A percentile compares a stretch with the other conserved stretches of the same genome.
phyloP scores from a whole-genome alignment of 805 yeast genomes.

The Nakazawaea ernobii region DNA sequence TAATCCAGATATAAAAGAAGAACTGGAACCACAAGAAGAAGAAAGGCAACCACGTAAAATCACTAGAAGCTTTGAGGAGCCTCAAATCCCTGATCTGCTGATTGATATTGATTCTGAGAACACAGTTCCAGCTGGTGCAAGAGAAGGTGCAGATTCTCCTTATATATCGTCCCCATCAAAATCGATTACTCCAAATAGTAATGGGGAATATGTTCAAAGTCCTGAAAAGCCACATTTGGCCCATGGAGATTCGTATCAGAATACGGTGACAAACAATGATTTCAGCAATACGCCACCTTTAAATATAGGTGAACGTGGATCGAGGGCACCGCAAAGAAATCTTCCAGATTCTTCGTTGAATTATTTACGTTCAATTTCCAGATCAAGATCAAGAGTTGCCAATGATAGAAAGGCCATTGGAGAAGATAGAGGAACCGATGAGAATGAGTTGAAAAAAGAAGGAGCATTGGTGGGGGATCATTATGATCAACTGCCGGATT shows the following conservation, averaged over 20 bases:
- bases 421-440: slow-evolving; percentile 16
- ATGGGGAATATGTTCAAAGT: slow-evolving; percentile 23
- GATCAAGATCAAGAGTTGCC: slow-evolving; percentile 53
- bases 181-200: slow-evolving; percentile 16
- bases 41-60: slow-evolving; percentile 11
- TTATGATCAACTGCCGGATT: slow-evolving; percentile 38
- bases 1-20: slow-evolving; percentile 8
- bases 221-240: slow-evolving; percentile 56
- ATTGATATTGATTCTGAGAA: slow-evolving; percentile 31
- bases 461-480: slow-evolving; percentile 52
- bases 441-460: slow-evolving; percentile 43
- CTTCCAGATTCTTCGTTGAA: slow-evolving; percentile 37
- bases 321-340: slow-evolving; percentile 20
- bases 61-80: slow-evolving; percentile 12
- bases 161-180: slow-evolving; percentile 6
- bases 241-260: slow-evolving; percentile 71
- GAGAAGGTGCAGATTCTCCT: slow-evolving; percentile 35
- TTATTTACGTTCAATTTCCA: slow-evolving; percentile 60
- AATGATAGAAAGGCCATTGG: slow-evolving; percentile 28
- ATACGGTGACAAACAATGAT: slow-evolving; percentile 41
- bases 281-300: slow-evolving; percentile 28
- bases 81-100: slow-evolving; percentile 28
- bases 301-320: slow-evolving; percentile 34
- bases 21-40: slow-evolving; percentile 10
- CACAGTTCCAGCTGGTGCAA: slow-evolving; percentile 39